These are phyloP conservation scores for Leishmania aethiopica DNA, from an alignment of 208 protist species.

Conservation along the genomic window DNA sequence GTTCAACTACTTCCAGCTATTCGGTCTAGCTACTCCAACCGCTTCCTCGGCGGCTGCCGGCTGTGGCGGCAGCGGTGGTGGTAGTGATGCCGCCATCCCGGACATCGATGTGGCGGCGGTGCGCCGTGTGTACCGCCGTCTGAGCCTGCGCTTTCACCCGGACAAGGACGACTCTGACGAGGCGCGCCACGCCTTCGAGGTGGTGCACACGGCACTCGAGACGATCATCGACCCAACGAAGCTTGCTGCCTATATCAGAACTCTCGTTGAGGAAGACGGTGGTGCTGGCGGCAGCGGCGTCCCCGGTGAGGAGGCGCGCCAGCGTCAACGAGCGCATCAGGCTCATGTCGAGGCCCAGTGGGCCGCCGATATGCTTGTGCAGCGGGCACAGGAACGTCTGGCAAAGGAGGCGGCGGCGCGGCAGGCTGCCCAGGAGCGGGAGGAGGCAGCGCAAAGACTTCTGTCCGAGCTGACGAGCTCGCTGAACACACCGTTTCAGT, in stretches of 20 bases:
- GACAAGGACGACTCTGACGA: conserved; percentile 78
- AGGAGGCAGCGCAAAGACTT: conserved; percentile 48
- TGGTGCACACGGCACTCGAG: conserved; percentile 61
- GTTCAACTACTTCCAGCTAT: conserved; percentile 72
- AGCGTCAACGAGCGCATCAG: conserved; percentile 45
- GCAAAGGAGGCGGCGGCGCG: conserved; percentile 35
- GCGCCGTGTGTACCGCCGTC: conserved; percentile 62
- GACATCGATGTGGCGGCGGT: conserved; percentile 29
- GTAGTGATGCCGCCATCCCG: neutral
- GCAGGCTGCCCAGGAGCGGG: conserved; percentile 40
- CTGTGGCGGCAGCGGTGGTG: neutral
- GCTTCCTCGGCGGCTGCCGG: neutral
- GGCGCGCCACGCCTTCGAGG: conserved; percentile 70
- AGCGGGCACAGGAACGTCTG: conserved; percentile 42
- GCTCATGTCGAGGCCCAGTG: conserved; percentile 55
- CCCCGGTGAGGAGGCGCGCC: conserved; percentile 10
- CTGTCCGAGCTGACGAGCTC: conserved; percentile 61
- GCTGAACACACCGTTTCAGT: conserved; percentile 61
- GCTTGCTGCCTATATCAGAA: conserved; percentile 45
- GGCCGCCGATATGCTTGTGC: conserved; percentile 55
- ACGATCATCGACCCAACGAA: conserved; percentile 56
- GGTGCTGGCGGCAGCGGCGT: neutral
- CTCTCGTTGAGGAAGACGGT: conserved; percentile 1
- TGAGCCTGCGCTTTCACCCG: conserved; percentile 81
- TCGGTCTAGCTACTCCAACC: conserved; percentile 28